Base-by-base conservation (phyloP, 2,329 filamentous ascomycete genomes). In the Beauveria sp. region DNA sequence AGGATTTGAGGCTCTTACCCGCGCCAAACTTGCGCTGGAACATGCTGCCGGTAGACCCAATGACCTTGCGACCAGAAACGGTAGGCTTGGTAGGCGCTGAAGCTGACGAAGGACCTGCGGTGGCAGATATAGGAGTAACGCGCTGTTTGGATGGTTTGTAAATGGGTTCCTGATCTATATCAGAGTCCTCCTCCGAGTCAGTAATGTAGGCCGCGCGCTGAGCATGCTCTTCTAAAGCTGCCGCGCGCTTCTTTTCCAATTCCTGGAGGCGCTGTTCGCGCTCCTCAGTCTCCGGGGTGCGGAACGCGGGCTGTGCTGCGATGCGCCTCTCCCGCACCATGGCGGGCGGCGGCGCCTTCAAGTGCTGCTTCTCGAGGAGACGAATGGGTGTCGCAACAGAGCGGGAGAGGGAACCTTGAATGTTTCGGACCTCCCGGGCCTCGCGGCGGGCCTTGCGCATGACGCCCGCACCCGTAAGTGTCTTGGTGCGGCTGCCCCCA, bases 371-470 rank as follows among this genome's bases (percentile, higher is more conserved):
- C 70, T 28, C 73, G 69, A 38, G 64, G 51, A 30, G 75, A 63
- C 62, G 73, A 71, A 14, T 75, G 5, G 69, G 68, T 4, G 66
- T 63, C 9, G 55, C 62, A 38, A 66, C 64, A 20, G 63, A 45
- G 49, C 70, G 77, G 20, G 77, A 75, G 40, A 84, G 73, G 38
- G 75, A 74, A 58, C 79, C 77, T 65, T 81, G 78, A 42, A 77
- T 77, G 60, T 65, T 76, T 58, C 74, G 75, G 49, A 85, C 81
- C 66, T 85, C 81, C 52, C 75, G 78, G 6, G 81, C 81, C 67
- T 88, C 82, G 53, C 82, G 77, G 50, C 79, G 78, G 24, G 84
- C 81, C 65, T 80, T 84, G 59, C 78, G 77, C 67, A 88, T 77
- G 56, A 86, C 77, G 63, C 78, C 81, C 61, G 81, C 77, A 30